These are phyloP conservation scores for Teunomyces funiuensis DNA, from an alignment of 805 yeast species.

Conservation along the genomic window DNA sequence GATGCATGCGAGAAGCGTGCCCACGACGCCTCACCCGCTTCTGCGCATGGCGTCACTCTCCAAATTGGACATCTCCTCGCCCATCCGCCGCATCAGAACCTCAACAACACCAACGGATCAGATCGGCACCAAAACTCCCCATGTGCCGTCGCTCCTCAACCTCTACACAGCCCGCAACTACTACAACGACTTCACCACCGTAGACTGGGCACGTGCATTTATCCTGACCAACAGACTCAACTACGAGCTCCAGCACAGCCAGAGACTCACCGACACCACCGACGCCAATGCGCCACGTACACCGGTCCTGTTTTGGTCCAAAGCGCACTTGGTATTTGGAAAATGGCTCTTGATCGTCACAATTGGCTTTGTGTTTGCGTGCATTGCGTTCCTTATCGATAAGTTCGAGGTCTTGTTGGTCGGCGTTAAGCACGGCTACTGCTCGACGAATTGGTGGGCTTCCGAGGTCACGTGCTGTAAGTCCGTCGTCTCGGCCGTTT, in stretches of 20 bases:
- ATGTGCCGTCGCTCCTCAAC: conserved; percentile 61
- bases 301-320: conserved; percentile 20
- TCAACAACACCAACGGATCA: neutral
- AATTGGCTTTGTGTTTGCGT: conserved; percentile 46
- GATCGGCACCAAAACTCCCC: conserved; percentile 13
- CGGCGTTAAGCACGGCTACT: conserved; percentile 54
- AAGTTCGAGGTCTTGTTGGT: conserved; percentile 46
- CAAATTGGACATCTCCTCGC: neutral
- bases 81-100: conserved; percentile 2
- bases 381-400: conserved; percentile 52
- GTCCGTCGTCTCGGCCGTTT: too few species aligned
- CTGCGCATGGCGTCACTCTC: conserved; percentile 1
- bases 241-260: conserved; percentile 33
- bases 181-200: conserved; percentile 61
- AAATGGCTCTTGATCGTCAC: conserved; percentile 52
- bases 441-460: conserved; percentile 44
- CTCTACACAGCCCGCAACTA: conserved; percentile 30
- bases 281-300: conserved; percentile 4
- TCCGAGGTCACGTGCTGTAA: conserved; percentile 46
- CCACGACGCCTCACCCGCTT: neutral
- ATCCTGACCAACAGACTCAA: conserved; percentile 43
- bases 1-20: neutral
- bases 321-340: conserved; percentile 37
- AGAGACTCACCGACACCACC: conserved; percentile 19
- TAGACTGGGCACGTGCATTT: conserved; percentile 57